phyloP scores from a whole-genome alignment of 345 rosid genomes.

The Draba incana region DNA sequence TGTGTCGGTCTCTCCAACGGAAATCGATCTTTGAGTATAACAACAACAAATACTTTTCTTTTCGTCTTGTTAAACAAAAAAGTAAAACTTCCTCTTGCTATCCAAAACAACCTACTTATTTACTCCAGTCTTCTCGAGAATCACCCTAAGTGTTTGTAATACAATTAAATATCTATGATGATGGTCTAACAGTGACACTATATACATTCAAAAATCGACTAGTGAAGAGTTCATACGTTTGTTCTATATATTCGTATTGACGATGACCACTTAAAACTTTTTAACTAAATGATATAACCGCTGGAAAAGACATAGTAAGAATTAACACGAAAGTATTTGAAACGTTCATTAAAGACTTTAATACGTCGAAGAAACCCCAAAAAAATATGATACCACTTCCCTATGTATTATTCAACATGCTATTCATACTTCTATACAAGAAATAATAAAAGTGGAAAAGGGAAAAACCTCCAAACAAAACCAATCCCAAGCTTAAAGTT shows the following conservation, averaged over 20 bases:
- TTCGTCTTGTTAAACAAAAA: too few relatives aligned
- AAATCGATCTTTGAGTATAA: too few relatives aligned
- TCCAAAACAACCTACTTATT: too few relatives aligned
- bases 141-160: too few relatives aligned
- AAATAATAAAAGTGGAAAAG: not conserved
- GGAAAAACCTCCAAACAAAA: not conserved
- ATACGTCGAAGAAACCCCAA: not conserved
- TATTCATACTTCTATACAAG: too few relatives aligned
- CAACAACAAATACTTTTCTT: too few relatives aligned
- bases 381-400: not conserved
- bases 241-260: not conserved
- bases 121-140: too few relatives aligned
- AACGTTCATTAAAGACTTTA: not conserved
- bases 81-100: too few relatives aligned
- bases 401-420: not conserved
- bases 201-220: not conserved
- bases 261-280: not conserved
- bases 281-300: not conserved
- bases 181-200: not conserved
- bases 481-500: constrained; percentile 37
- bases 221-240: not conserved
- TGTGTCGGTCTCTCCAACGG: too few relatives aligned
- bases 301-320: not conserved
- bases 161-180: not conserved
- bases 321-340: not conserved